Evolutionary conservation across 257 asterid species (phyloP), one percentile per base, ranked within the genome.

Genomic region (Penstemon davidsonii): DNA sequence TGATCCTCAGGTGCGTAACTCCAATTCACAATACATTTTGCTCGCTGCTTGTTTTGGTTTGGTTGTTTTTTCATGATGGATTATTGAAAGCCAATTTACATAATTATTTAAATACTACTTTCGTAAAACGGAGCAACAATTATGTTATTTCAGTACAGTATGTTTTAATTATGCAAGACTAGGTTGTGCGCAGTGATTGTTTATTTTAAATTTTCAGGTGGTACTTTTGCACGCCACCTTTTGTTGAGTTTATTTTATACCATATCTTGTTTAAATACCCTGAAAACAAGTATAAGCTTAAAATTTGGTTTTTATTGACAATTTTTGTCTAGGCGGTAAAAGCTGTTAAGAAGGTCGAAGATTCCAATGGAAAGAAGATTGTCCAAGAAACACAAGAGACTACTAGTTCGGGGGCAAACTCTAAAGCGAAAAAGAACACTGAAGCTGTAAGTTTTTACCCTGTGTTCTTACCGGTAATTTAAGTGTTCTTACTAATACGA

Each of bases 1-100:
- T 76, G 80, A 66, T 64, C 81, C 82, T 69, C 92, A 85, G 46
- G 95, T 87, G 76, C 81, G 96, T 77, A 59, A 60, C 73, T 73
- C 71, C 56, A 56, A 8, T 9, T 62, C 40, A 12, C 39, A 33
- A 38, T 36, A 11, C 61, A 57, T 2, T 68, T 13, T 49, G 6
- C 33, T 44, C 19, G 43, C 25, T 43, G 33, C 18, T 53, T 39
- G 18, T 39, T 19, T 15, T 38, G 3, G 43, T 47, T 46, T 44
- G 39, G 19, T 12, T 11, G 52, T 60, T 57, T 25, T 62, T 64
- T 50, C 10, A 43, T 56, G 59, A 66, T 53, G 59, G 53, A 37
- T 45, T 67, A 4, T 44, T 8, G 39, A 44, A 51, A 5, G 6
- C 62, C 51, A 9, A 5, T 53, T 57, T 25, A 13, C 3, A 44